Evolutionary conservation across 768 basidiomycete genomes (phyloP), one percentile per base, ranked within the genome.

Genomic region (Mycena vulgaris): DNA sequence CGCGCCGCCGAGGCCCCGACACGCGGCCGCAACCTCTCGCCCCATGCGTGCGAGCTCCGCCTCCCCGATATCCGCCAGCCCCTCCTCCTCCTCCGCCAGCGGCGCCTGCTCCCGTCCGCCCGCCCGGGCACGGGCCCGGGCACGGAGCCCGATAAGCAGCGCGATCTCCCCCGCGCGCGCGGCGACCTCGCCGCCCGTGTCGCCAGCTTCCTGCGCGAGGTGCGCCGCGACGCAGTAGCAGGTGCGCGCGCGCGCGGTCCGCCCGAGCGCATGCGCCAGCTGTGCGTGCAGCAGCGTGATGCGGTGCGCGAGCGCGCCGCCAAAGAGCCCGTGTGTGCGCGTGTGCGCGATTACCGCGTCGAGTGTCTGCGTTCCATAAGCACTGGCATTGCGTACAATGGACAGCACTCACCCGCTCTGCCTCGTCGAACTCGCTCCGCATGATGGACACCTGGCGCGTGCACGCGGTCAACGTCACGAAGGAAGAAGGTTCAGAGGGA

Each of bases 201-300:
- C 66, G 17, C 45, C 68, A 28, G 55, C 69, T 40, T 72, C 73
- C n/a, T 55, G 53, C 28, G 84, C 83, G 0, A 93, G 79, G 55
- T 83, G 79, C 6, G 88, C 88, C 5, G 93, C 91, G 6, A 91
- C 86, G 47, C 82, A 83, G 77, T 94, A 95, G 64, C 90, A 92
- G 40, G 84, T 81, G 55, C 84, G 73, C 21, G 94, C 93, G 2
- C 88, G 84, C 14, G 83, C 82, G 0, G 81, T 76, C 10, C 87
- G 83, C 1, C 89, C 88, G 5, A 88, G 79, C 2, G 92, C 88
- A 76, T 95, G 93, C 6, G 92, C 90, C 31, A 95, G 87, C 69
- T 95, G 92, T 0, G 89, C 93, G 60, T 93, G 87, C 66, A 91
- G 86, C 9, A 95, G 83, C 7, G 91, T 85, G 14, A 94, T 89